Evolutionary conservation across 345 rosid genomes (phyloP).

Genomic region (Salix udensis): DNA sequence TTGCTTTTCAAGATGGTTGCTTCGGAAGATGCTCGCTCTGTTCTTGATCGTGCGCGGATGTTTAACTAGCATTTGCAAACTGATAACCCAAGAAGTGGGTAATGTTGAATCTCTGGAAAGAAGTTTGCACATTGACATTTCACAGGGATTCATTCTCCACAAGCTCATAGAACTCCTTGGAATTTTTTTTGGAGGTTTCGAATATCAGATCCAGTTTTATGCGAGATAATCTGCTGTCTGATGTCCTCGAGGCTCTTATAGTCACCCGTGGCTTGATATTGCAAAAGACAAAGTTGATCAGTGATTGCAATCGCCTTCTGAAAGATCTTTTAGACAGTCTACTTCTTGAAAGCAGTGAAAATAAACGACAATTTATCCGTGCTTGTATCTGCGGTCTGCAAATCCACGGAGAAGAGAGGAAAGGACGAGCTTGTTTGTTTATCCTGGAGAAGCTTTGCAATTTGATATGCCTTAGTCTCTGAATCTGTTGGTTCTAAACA

Average conservation of each 20-base stretch:
- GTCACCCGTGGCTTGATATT: slow-evolving; percentile 91
- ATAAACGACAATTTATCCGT: slow-evolving; percentile 82
- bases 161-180: slow-evolving; percentile 93
- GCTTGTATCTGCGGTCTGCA: slow-evolving; percentile 90
- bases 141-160: slow-evolving; percentile 96
- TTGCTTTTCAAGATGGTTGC: slow-evolving; percentile 88
- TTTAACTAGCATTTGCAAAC: slow-evolving; percentile 66
- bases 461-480: slow-evolving; percentile 92
- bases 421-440: slow-evolving; percentile 83
- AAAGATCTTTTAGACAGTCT: slow-evolving; percentile 91
- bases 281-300: slow-evolving; percentile 95
- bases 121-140: slow-evolving; percentile 92
- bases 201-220: slow-evolving; percentile 91
- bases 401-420: slow-evolving; percentile 79
- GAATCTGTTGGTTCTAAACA: slow-evolving; percentile 81
- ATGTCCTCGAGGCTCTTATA: slow-evolving; percentile 91
- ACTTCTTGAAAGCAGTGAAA: slow-evolving; percentile 94
- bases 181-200: slow-evolving; percentile 74
- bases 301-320: slow-evolving; percentile 86
- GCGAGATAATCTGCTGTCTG: slow-evolving; percentile 76
- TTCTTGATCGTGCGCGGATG: slow-evolving; percentile 89
- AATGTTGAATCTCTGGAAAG: slow-evolving; percentile 86
- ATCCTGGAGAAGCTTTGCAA: slow-evolving; percentile 98
- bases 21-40: slow-evolving; percentile 85
- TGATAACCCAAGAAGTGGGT: slow-evolving; percentile 83